A percentile compares a stretch with the other conserved stretches of the same genome.
Conservation (phyloP, 768 basidiomycete species). For the Suillus lakei region DNA sequence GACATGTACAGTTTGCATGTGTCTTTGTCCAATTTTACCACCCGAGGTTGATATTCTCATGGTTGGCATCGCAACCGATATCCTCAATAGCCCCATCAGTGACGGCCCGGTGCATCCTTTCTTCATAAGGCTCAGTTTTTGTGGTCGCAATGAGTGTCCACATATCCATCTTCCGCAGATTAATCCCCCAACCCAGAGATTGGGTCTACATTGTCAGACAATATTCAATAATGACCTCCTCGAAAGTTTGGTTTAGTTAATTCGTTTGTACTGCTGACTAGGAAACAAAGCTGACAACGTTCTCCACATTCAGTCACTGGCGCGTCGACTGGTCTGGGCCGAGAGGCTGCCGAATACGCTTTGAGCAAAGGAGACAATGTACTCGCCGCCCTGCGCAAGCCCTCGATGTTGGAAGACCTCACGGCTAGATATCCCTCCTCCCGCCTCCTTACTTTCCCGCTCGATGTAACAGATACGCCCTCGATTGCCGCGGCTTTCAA, state of each 20-base stretch:
- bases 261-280: neutral
- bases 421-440: conserved; percentile 32
- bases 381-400: conserved; percentile 50
- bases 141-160: neutral
- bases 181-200: neutral
- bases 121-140: neutral
- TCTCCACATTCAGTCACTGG: conserved; percentile 42
- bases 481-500: conserved; percentile 43
- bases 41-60: neutral
- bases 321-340: conserved; percentile 46
- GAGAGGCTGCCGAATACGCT: conserved; percentile 36
- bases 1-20: neutral
- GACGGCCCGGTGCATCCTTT: neutral
- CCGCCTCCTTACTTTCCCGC: conserved; percentile 42
- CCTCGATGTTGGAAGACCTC: conserved; percentile 38
- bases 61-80: neutral
- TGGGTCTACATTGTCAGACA: conserved; percentile 7
- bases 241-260: conserved; percentile 30
- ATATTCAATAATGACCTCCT: conserved; percentile 3
- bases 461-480: conserved; percentile 43
- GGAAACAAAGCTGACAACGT: neutral
- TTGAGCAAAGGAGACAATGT: conserved; percentile 45
- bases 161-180: neutral
- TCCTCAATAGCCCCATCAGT: neutral
- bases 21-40: neutral